Conservation (phyloP, 495 filamentous ascomycete species). For the Tetracladium setigerum region DNA sequence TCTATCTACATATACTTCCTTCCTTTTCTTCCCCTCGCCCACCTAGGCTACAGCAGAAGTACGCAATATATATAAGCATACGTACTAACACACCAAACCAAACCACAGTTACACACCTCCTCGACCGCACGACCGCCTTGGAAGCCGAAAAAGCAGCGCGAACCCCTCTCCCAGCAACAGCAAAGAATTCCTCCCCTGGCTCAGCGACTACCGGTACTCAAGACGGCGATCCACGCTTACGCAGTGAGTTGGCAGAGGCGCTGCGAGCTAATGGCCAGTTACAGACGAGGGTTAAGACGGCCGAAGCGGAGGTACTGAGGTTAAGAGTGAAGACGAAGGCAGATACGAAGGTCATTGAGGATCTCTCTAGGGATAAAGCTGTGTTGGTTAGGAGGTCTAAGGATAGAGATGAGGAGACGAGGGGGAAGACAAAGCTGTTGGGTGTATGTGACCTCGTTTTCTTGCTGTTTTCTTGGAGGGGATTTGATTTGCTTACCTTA, state of each 20-base stretch:
- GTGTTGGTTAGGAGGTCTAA: constrained; percentile 53
- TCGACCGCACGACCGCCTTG: constrained; percentile 54
- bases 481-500: constrained; percentile 5
- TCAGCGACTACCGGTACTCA: constrained; percentile 14
- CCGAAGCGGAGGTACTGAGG: constrained; percentile 53
- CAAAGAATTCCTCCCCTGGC: constrained; percentile 9
- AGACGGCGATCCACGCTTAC: constrained; percentile 40
- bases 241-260: constrained; percentile 63
- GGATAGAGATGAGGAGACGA: constrained; percentile 80
- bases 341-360: constrained; percentile 49
- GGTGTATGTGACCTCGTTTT: constrained; percentile 45
- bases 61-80: not conserved
- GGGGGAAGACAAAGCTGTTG: constrained; percentile 71
- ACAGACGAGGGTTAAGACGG: constrained; percentile 49
- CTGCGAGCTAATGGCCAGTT: constrained; percentile 61
- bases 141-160: constrained; percentile 41
- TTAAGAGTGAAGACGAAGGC: constrained; percentile 47
- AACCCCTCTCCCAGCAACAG: constrained; percentile 13
- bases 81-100: not conserved
- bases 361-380: constrained; percentile 55
- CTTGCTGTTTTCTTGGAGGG: not conserved
- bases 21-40: constrained; percentile 1
- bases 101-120: constrained; percentile 55
- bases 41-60: not conserved
- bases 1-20: not conserved